A percentile compares a stretch with the other conserved stretches of the same genome.
These are phyloP conservation scores for Fusarium sp. DNA, from an alignment of 2,329 filamentous ascomycete species.

Conservation along the genomic window DNA sequence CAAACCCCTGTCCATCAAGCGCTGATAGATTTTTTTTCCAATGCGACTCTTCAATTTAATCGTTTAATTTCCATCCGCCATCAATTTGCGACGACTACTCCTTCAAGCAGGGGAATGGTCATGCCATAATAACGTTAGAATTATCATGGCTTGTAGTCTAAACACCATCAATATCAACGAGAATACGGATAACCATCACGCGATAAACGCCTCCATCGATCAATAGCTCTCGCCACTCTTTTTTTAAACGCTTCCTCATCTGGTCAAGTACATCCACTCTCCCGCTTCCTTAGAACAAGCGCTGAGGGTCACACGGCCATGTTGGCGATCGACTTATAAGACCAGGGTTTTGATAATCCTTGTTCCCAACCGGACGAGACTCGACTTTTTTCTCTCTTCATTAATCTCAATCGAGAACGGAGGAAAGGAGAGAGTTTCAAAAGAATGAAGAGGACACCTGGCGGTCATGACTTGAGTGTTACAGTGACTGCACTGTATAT, in stretches of 20 bases:
- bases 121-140: slow-evolving; percentile 2
- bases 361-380: slow-evolving; percentile 1
- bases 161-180: slow-evolving; percentile 1
- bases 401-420: slow-evolving; percentile 4
- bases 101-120: slow-evolving; percentile 8
- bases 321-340: slow-evolving; percentile 29
- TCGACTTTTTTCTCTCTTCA: background rate
- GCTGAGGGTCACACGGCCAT: slow-evolving; percentile 40
- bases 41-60: slow-evolving; percentile 28
- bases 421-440: background rate
- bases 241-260: slow-evolving; percentile 36
- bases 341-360: slow-evolving; percentile 37
- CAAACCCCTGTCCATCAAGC: slow-evolving; percentile 34
- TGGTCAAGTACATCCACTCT: slow-evolving; percentile 38
- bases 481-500: slow-evolving; percentile 21
- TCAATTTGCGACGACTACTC: slow-evolving; percentile 21
- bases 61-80: slow-evolving; percentile 11
- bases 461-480: background rate
- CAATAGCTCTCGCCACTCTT: slow-evolving; percentile 26
- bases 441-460: slow-evolving; percentile 29
- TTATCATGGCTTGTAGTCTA: background rate
- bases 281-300: slow-evolving; percentile 36
- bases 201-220: slow-evolving; percentile 6
- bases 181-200: slow-evolving; percentile 20
- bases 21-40: slow-evolving; percentile 21